Evolutionary conservation across 2,329 filamentous ascomycete species (phyloP).

Genomic region (Fusarium hostae): DNA sequence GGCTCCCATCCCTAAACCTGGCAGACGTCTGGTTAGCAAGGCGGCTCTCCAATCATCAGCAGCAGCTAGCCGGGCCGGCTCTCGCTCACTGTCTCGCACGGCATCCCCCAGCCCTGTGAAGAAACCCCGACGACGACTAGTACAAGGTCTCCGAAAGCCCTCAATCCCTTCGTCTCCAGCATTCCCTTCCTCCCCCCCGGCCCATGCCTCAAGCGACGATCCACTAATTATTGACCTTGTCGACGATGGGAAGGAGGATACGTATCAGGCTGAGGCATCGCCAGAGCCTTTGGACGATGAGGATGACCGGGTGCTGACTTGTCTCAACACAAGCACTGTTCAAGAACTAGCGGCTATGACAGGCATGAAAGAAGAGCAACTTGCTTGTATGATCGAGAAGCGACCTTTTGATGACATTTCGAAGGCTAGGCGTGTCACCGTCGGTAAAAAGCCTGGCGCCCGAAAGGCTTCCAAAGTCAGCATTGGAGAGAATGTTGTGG

Average conservation of each 20-base stretch:
- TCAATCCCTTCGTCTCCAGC: conserved; percentile 38
- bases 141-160: conserved; percentile 51
- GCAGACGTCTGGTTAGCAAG: conserved; percentile 49
- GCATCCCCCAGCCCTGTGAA: conserved; percentile 47
- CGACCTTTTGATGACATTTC: conserved; percentile 78
- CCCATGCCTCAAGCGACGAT: conserved; percentile 49
- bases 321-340: conserved; percentile 82
- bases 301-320: conserved; percentile 70
- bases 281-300: conserved; percentile 47
- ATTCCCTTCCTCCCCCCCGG: conserved; percentile 35
- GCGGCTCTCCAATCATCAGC: conserved; percentile 40
- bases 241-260: conserved; percentile 57
- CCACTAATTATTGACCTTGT: conserved; percentile 51
- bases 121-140: conserved; percentile 48
- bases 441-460: conserved; percentile 60
- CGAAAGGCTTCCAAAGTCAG: conserved; percentile 58
- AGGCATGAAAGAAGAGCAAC: conserved; percentile 74
- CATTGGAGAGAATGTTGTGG: conserved; percentile 64
- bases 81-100: conserved; percentile 32
- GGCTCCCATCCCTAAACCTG: conserved; percentile 37
- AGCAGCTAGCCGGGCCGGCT: conserved; percentile 14
- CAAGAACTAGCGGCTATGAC: conserved; percentile 86
- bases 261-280: conserved; percentile 51
- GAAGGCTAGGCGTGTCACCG: conserved; percentile 72
- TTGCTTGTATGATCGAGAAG: conserved; percentile 75